Evolutionary conservation across 1,284 basidiomycete genomes (phyloP), one percentile per base, ranked within the genome.

Genomic region (Boletus smithii): DNA sequence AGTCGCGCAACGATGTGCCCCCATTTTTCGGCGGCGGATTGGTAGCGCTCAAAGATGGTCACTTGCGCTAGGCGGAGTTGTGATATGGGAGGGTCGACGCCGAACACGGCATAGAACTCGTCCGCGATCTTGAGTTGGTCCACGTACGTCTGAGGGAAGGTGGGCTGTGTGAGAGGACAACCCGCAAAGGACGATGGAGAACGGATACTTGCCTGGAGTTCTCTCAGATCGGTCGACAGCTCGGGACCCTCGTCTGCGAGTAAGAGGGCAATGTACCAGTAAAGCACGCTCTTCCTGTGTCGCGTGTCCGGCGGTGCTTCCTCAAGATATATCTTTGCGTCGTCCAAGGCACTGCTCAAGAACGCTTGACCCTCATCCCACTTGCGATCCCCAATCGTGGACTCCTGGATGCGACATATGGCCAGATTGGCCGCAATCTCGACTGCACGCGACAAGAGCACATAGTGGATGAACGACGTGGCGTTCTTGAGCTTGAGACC

Each of bases 281-380:
- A 76, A 4, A 77, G 56, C 11, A 82, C 71, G 30, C 69, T 74
- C 61, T 73, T 74, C 73, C 81, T 76, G 55, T 81, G 71, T 22
- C 78, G 67, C 36, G 75, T 75, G 56, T 84, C 82, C 1, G 83
- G 81, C 0, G 82, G 79, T 0, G 80, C 80, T 38, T 76, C 64
- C 0, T 68, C 62, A 2, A 81, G 68, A 57, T 76, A 85, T 8
- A 66, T 65, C 53, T 76, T 78, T 11, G 81, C 72, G 54, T 85
- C 81, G 29, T 84, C 80, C 51, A 74, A 60, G 1, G 82, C 79
- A 27, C 67, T 71, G 51, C 61, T 74, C 45, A 83, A 56, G 54
- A 81, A 79, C 2, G 80, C 80, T 31, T 79, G 71, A 0, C 79
- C 83, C 54, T 82, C 76, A 16, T 78, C 73, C 72, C 76, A 77